phyloP scores from a whole-genome alignment of 257 asterid genomes.

The Penstemon newberryi region DNA sequence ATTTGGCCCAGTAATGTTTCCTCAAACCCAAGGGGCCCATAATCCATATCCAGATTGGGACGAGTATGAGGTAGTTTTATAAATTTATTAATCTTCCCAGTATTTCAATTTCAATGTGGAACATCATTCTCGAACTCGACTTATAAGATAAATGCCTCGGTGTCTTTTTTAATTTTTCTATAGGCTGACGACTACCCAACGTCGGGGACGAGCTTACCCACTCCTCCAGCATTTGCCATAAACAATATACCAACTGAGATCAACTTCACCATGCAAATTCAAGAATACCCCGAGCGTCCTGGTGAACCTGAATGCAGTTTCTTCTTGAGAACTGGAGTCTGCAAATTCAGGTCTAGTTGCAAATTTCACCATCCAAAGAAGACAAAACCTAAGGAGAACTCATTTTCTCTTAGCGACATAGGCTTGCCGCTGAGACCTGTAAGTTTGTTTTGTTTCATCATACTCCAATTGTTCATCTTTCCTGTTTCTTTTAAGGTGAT shows the following conservation, averaged over 20 bases:
- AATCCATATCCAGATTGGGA: slow-evolving; percentile 66
- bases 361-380: slow-evolving; percentile 88
- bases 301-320: slow-evolving; percentile 90
- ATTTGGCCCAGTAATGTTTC: slow-evolving; percentile 29
- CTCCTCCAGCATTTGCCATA: slow-evolving; percentile 87
- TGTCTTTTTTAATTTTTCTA: too few species aligned
- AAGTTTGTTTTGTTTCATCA: slow-evolving; percentile 28
- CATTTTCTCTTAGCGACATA: slow-evolving; percentile 65
- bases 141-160: too few species aligned
- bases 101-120: too few species aligned
- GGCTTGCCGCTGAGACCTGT: slow-evolving; percentile 98
- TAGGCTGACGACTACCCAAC: slow-evolving; percentile 47
- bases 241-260: slow-evolving; percentile 47
- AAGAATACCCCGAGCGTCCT: slow-evolving; percentile 86
- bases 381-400: slow-evolving; percentile 29
- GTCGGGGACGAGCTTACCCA: slow-evolving; percentile 80
- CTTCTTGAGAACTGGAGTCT: slow-evolving; percentile 83
- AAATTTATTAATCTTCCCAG: too few species aligned
- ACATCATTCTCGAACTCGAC: too few species aligned
- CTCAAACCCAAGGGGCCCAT: slow-evolving; percentile 50
- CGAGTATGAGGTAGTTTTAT: slow-evolving; percentile 59
- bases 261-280: slow-evolving; percentile 48
- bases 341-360: slow-evolving; percentile 82
- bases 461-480: not conserved
- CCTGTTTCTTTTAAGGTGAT: too few species aligned